Conservation (phyloP, 306 rosid genomes). For the Elaeagnus macrophylla region DNA sequence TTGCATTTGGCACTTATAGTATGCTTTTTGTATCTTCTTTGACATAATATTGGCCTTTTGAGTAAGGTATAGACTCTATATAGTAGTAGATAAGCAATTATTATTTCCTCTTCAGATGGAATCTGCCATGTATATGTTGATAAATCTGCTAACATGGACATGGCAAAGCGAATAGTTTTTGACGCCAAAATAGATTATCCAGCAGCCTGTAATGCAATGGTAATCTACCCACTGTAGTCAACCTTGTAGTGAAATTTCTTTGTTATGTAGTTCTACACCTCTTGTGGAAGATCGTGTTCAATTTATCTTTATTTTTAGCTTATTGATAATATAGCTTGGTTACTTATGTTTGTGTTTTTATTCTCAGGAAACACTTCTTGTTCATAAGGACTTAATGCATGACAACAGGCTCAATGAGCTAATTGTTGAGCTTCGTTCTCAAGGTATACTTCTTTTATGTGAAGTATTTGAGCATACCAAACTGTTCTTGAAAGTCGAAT, state of each 20-base stretch:
- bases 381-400: constrained; percentile 56
- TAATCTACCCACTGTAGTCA: constrained; percentile 22
- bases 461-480: no score
- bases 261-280: constrained; percentile 5
- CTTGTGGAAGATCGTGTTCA: not conserved
- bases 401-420: constrained; percentile 50
- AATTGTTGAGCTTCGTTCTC: constrained; percentile 46
- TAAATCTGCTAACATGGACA: constrained; percentile 82
- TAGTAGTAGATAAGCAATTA: not conserved
- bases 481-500: no score
- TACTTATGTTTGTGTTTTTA: constrained; percentile 17
- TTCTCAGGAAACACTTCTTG: constrained; percentile 91
- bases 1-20: constrained; percentile 5
- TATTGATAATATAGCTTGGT: not conserved
- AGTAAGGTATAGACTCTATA: constrained; percentile 12
- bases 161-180: constrained; percentile 64
- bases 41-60: not conserved
- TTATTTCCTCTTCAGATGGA: constrained; percentile 56
- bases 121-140: constrained; percentile 91
- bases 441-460: constrained; percentile 41
- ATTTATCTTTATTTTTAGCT: constrained; percentile 1
- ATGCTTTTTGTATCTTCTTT: not conserved
- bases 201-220: constrained; percentile 99
- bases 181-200: constrained; percentile 98
- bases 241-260: not conserved